A percentile compares a stretch with the other conserved stretches of the same genome.
Evolutionary conservation across 164 flowering plant species (phyloP).

Genomic region (Vitis riparia): DNA sequence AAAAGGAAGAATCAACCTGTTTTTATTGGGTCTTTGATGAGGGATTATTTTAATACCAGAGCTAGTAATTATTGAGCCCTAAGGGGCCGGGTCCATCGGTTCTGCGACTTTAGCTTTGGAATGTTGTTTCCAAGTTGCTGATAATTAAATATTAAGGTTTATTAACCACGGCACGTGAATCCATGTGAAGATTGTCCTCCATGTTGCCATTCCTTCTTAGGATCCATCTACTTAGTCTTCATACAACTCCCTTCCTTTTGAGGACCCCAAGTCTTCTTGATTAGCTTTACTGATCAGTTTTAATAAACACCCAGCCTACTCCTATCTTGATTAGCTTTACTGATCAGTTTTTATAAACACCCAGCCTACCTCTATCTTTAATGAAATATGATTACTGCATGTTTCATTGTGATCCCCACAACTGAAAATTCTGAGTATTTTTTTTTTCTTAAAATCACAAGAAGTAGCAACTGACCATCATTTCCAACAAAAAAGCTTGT

Average conservation of each 20-base stretch:
- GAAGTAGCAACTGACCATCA: too few species aligned
- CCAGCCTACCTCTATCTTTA: too few species aligned
- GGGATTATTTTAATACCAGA: background rate
- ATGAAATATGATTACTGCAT: too few species aligned
- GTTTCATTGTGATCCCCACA: too few species aligned
- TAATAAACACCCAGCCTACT: too few species aligned
- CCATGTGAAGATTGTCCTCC: constrained; percentile 54
- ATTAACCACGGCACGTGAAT: constrained; percentile 40
- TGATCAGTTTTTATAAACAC: too few species aligned
- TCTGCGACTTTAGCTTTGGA: constrained; percentile 26
- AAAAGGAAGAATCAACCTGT: constrained; percentile 6
- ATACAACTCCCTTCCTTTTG: background rate
- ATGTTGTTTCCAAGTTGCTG: constrained; percentile 21
- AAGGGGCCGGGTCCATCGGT: constrained; percentile 8
- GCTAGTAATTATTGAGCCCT: constrained; percentile 22
- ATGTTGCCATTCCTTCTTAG: constrained; percentile 16
- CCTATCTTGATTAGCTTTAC: too few species aligned
- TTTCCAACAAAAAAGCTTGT: too few species aligned
- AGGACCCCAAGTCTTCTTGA: background rate
- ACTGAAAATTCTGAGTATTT: too few species aligned
- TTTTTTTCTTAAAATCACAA: too few species aligned
- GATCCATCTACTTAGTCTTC: constrained; percentile 8
- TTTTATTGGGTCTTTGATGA: constrained; percentile 1
- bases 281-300: too few species aligned
- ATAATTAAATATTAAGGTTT: constrained; percentile 5